These are phyloP conservation scores for Boletus reticulatus DNA, from an alignment of 768 basidiomycete genomes.

Conservation along the genomic window DNA sequence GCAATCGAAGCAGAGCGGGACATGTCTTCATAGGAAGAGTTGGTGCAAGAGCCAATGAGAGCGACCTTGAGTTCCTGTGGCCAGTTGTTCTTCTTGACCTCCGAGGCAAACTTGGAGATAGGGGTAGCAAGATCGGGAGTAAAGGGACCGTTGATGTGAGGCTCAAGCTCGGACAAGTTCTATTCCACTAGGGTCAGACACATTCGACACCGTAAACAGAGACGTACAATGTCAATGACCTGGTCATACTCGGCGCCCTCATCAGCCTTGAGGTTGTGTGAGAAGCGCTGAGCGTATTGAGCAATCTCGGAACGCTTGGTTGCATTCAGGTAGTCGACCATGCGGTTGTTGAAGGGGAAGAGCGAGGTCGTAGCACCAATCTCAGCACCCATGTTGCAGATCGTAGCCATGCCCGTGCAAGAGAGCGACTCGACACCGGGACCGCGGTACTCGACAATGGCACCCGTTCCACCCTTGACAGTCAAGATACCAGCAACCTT, in stretches of 20 bases:
- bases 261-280: slow-evolving; percentile 89
- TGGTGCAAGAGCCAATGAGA: slow-evolving; percentile 99
- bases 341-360: slow-evolving; percentile 98
- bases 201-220: not conserved
- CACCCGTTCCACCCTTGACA: slow-evolving; percentile 99
- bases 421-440: slow-evolving; percentile 94
- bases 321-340: slow-evolving; percentile 92
- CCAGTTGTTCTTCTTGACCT: slow-evolving; percentile 95
- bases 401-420: slow-evolving; percentile 98
- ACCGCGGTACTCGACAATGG: slow-evolving; percentile 97
- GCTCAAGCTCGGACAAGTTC: slow-evolving; percentile 97
- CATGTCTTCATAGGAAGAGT: slow-evolving; percentile 99
- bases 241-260: slow-evolving; percentile 91
- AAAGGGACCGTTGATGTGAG: slow-evolving; percentile 99
- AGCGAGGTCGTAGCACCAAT: slow-evolving; percentile 98
- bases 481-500: slow-evolving; percentile 99
- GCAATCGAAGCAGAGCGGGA: slow-evolving; percentile 95
- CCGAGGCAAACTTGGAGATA: slow-evolving; percentile 90
- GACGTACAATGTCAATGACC: slow-evolving; percentile 81
- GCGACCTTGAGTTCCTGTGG: slow-evolving; percentile 95
- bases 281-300: slow-evolving; percentile 83
- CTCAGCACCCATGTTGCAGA: slow-evolving; percentile 99
- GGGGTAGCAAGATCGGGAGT: slow-evolving; percentile 99
- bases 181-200: slow-evolving; percentile 23
- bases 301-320: slow-evolving; percentile 89